Evolutionary conservation across 2,329 filamentous ascomycete species (phyloP).

Genomic region (Sarocladium brachiariae): DNA sequence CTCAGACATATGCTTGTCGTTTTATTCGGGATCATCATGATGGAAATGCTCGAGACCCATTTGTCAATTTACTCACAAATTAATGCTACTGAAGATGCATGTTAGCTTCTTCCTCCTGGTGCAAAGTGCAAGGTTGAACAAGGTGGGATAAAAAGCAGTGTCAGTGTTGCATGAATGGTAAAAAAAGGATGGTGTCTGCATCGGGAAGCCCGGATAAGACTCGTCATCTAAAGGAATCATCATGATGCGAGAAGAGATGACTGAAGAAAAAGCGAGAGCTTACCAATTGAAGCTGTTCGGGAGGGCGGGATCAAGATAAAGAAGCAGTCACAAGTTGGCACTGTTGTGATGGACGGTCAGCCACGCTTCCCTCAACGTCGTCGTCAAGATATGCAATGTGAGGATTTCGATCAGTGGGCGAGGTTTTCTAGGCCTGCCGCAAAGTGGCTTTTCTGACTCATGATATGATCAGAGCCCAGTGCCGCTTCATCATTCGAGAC

Average conservation of each 20-base stretch:
- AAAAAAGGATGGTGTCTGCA: slow-evolving; percentile 59
- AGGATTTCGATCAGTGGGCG: slow-evolving; percentile 74
- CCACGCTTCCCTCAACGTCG: not conserved
- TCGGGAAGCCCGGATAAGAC: slow-evolving; percentile 66
- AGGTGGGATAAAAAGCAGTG: slow-evolving; percentile 12
- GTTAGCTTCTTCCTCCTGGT: slow-evolving; percentile 16
- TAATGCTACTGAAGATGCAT: slow-evolving; percentile 2
- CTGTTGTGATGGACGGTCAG: not conserved
- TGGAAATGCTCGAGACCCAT: slow-evolving; percentile 13
- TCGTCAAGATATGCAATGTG: not conserved
- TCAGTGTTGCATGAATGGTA: slow-evolving; percentile 69
- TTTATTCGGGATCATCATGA: slow-evolving; percentile 79
- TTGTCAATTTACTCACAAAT: slow-evolving; percentile 19
- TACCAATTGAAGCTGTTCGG: not conserved
- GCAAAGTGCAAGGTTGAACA: not conserved
- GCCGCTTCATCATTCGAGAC: slow-evolving; percentile 73
- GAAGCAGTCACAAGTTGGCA: not conserved
- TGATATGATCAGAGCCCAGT: slow-evolving; percentile 86
- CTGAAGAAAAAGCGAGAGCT: slow-evolving; percentile 5
- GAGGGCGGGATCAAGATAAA: not conserved
- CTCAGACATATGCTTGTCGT: slow-evolving; percentile 99
- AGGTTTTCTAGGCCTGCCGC: slow-evolving; percentile 99
- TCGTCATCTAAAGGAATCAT: slow-evolving; percentile 61
- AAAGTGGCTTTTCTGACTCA: slow-evolving; percentile 83
- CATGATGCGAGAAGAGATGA: slow-evolving; percentile 25